Conservation (phyloP, 2,329 filamentous ascomycete genomes). For the Verticillium longisporum region DNA sequence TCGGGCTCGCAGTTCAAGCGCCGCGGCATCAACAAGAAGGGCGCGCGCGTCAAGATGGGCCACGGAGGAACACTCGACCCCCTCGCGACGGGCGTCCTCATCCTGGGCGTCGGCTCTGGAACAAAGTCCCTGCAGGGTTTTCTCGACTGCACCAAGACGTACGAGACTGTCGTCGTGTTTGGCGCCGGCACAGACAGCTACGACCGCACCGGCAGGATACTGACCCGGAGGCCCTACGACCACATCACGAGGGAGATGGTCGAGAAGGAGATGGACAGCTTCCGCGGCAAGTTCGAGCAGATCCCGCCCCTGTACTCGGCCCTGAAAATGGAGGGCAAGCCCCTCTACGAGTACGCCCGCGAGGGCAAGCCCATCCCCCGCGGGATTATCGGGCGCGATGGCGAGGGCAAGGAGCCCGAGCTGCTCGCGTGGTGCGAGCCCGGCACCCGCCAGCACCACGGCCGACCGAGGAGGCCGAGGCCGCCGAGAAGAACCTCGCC, state of each 20-base stretch:
- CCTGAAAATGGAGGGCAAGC: conserved; percentile 87
- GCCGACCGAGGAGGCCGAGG: conserved; percentile 71
- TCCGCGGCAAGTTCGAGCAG: conserved; percentile 80
- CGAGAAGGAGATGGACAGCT: conserved; percentile 66
- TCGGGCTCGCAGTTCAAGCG: conserved; percentile 52
- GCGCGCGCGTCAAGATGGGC: conserved; percentile 79
- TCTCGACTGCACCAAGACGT: conserved; percentile 83
- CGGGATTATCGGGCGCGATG: conserved; percentile 73
- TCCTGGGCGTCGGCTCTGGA: conserved; percentile 78
- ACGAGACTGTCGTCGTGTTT: conserved; percentile 84
- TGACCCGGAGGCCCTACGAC: conserved; percentile 66
- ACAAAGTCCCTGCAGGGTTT: conserved; percentile 79
- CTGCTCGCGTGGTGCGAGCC: conserved; percentile 80
- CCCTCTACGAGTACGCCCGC: conserved; percentile 90
- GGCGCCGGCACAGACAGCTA: conserved; percentile 91
- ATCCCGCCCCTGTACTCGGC: conserved; percentile 90
- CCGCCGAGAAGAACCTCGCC: conserved; percentile 68
- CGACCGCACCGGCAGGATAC: conserved; percentile 76
- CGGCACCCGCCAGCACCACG: conserved; percentile 69
- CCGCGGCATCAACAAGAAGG: conserved; percentile 48
- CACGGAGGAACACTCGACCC: conserved; percentile 95
- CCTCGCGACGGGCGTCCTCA: conserved; percentile 85
- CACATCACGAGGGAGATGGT: conserved; percentile 76
- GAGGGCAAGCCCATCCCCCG: conserved; percentile 80
- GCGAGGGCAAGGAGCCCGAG: conserved; percentile 72